These are phyloP conservation scores for Blastosporella zonata DNA, from an alignment of 1,284 basidiomycete genomes.

Conservation along the genomic window DNA sequence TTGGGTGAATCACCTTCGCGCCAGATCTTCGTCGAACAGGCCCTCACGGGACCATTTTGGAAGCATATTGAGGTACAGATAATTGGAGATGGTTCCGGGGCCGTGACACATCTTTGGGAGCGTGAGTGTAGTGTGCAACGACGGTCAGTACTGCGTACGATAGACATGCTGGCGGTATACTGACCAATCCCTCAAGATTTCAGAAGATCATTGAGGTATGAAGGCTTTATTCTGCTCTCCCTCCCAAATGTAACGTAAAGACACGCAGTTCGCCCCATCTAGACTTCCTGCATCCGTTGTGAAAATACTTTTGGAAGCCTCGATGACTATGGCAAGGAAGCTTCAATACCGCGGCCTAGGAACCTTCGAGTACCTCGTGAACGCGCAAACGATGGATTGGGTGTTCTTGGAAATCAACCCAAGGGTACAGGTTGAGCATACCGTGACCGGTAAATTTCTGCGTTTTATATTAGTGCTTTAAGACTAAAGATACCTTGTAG, in stretches of 20 bases:
- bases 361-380: slow-evolving; percentile 35
- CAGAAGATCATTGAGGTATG: slow-evolving; percentile 37
- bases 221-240: neutral
- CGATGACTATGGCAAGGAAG: slow-evolving; percentile 28
- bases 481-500: slow-evolving; percentile 20
- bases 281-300: slow-evolving; percentile 25
- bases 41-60: slow-evolving; percentile 34
- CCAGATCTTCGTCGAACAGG: slow-evolving; percentile 38
- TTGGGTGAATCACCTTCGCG: slow-evolving; percentile 39
- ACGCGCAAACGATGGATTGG: slow-evolving; percentile 28
- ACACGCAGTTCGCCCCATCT: slow-evolving; percentile 30
- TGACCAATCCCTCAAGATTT: slow-evolving; percentile 25
- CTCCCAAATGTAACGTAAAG: neutral
- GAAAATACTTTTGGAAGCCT: slow-evolving; percentile 27
- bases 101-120: slow-evolving; percentile 36
- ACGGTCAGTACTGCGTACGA: slow-evolving; percentile 21
- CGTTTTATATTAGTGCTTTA: neutral
- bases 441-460: slow-evolving; percentile 33
- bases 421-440: slow-evolving; percentile 39
- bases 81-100: slow-evolving; percentile 33
- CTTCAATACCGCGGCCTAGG: slow-evolving; percentile 34
- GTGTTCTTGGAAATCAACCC: slow-evolving; percentile 34
- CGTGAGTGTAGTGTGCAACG: slow-evolving; percentile 37
- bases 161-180: too few relatives aligned
- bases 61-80: slow-evolving; percentile 38